These are phyloP conservation scores for Tolypocladium endophyticum DNA, from an alignment of 2,329 filamentous ascomycete species.

Conservation along the genomic window DNA sequence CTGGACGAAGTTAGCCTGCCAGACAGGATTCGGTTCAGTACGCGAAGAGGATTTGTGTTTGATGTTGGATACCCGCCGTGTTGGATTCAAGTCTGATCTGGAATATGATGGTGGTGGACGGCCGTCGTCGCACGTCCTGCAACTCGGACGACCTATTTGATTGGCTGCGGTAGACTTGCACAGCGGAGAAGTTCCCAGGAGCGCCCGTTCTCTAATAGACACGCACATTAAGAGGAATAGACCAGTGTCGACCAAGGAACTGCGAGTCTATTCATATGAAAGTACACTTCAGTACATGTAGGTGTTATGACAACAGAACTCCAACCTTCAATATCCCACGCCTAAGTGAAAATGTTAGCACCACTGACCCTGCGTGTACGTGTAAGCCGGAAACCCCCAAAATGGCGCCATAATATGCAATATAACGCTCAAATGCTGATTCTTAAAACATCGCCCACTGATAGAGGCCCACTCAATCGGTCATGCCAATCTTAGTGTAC, in stretches of 20 bases:
- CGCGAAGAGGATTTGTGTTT: background rate
- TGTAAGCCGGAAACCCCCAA: background rate
- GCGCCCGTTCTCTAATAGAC: background rate
- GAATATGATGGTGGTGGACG: background rate
- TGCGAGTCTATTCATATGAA: background rate
- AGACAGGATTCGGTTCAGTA: background rate
- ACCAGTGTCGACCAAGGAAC: background rate
- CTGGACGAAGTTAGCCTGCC: background rate
- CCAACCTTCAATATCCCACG: too few species aligned
- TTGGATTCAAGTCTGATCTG: background rate
- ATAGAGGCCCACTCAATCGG: slow-evolving; percentile 6
- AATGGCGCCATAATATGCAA: background rate
- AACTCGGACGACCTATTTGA: too few species aligned
- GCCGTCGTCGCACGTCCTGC: background rate
- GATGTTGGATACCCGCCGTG: background rate
- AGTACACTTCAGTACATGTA: background rate
- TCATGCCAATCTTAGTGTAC: slow-evolving; percentile 14
- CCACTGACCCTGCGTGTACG: background rate
- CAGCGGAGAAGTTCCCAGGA: too few species aligned
- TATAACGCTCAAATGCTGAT: background rate
- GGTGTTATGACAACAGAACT: background rate
- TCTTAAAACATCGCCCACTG: background rate
- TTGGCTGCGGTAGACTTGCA: background rate
- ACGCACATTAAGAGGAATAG: background rate
- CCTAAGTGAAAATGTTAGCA: too few species aligned